Percentiles rank a stretch among this genome's conserved stretches.
These are phyloP conservation scores for Yamadazyma buinensis DNA, from an alignment of 1,139 yeast genomes.

Conservation along the genomic window DNA sequence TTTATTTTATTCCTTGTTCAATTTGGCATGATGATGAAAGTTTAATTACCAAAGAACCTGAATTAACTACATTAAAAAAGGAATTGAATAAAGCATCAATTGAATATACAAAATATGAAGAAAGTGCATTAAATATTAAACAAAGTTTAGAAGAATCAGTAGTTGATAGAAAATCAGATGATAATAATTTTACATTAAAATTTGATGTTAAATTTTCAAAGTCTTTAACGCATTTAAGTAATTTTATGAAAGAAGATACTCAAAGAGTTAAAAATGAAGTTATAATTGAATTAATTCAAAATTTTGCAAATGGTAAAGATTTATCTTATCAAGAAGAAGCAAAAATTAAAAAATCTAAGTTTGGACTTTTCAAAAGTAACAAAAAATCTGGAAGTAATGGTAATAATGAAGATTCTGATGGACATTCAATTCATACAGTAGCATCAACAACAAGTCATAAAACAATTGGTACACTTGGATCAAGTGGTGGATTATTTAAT, in stretches of 20 bases:
- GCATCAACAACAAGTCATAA: conserved; percentile 25
- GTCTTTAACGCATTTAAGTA: conserved; percentile 53
- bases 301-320: conserved; percentile 77
- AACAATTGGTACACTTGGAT: conserved; percentile 15
- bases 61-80: conserved; percentile 62
- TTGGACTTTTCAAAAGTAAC: conserved; percentile 46
- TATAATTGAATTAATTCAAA: conserved; percentile 84
- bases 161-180: conserved; percentile 29
- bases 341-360: conserved; percentile 47
- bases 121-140: conserved; percentile 43
- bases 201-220: conserved; percentile 55
- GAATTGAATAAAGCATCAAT: conserved; percentile 49
- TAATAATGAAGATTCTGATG: conserved; percentile 18
- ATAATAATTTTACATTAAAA: conserved; percentile 34
- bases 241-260: conserved; percentile 72
- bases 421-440: conserved; percentile 25
- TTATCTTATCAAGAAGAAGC: conserved; percentile 46
- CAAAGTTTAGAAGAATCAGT: conserved; percentile 50
- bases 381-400: conserved; percentile 6
- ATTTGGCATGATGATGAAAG: conserved; percentile 97
- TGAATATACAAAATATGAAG: conserved; percentile 42
- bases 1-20: conserved; percentile 79
- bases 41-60: conserved; percentile 60
- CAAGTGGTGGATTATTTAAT: conserved; percentile 31
- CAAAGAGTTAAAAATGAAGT: conserved; percentile 73